Conservation (phyloP, 345 rosid genomes). For the Toxicodendron radicans region DNA sequence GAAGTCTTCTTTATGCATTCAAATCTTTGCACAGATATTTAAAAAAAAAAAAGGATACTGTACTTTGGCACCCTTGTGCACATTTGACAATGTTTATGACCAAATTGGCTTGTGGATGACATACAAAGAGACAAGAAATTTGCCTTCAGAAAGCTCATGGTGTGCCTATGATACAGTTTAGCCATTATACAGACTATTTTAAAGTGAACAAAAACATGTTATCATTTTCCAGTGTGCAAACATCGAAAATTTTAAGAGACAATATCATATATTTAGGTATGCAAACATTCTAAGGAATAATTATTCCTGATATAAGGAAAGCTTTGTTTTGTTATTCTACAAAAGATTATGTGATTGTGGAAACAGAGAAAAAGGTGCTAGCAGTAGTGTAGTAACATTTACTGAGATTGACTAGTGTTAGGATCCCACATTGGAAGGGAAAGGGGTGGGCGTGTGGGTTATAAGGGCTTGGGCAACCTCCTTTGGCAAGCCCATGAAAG, state of each 20-base stretch:
- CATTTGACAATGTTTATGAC: slow-evolving; percentile 1
- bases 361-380: background rate
- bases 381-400: background rate
- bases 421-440: no score
- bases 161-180: background rate
- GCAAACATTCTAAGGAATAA: background rate
- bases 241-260: background rate
- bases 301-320: background rate
- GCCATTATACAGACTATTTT: background rate
- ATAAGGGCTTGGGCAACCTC: no score
- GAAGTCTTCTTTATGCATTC: background rate
- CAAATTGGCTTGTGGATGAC: background rate
- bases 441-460: no score
- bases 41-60: background rate
- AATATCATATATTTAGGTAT: background rate
- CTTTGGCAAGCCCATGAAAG: no score
- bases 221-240: slow-evolving; percentile 1
- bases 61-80: background rate
- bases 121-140: background rate
- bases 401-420: slow-evolving; percentile 7
- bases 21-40: background rate
- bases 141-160: background rate
- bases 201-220: background rate
- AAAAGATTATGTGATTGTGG: background rate
- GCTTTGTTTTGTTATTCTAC: background rate